A percentile compares a stretch with the other conserved stretches of the same genome.
Conservation (phyloP, 129 eudicot species). For the Pittosporum tobira region DNA sequence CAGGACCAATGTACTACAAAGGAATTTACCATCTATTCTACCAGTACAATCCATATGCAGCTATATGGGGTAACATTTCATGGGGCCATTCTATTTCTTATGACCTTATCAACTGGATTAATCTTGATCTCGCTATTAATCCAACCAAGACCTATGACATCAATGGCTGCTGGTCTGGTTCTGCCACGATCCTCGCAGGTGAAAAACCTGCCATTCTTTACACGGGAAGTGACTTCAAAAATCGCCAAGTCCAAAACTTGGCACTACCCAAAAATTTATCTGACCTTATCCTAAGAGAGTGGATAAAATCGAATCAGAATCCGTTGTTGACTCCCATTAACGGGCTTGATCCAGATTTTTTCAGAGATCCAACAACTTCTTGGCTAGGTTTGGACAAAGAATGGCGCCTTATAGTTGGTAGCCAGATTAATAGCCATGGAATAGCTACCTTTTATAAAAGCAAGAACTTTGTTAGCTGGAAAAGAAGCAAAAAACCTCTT, state of each 20-base stretch:
- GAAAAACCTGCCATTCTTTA: conserved; percentile 36
- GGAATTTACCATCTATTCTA: conserved; percentile 66
- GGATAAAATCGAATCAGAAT: conserved; percentile 40
- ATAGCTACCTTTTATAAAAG: conserved; percentile 41
- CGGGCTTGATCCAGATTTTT: conserved; percentile 18
- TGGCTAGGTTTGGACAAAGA: conserved; percentile 36
- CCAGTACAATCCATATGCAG: conserved; percentile 47
- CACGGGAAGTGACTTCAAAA: conserved; percentile 31
- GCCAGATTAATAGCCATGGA: conserved; percentile 32
- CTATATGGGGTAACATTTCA: conserved; percentile 38
- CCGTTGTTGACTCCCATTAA: conserved; percentile 34
- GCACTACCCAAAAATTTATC: conserved; percentile 49
- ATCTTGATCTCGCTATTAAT: conserved; percentile 34
- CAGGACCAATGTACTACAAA: conserved; percentile 68
- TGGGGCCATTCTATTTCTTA: conserved; percentile 65
- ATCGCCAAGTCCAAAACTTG: conserved; percentile 43
- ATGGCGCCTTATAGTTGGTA: conserved; percentile 52
- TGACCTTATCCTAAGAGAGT: conserved; percentile 44
- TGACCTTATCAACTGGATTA: conserved; percentile 55
- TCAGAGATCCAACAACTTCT: conserved; percentile 62
- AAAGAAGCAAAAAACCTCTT: conserved; percentile 17
- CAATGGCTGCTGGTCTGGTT: conserved; percentile 58
- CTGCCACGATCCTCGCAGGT: conserved; percentile 33
- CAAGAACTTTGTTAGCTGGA: conserved; percentile 35
- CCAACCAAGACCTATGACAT: conserved; percentile 43